Conservation (phyloP, 225 moss, liverwort and hornwort species). For the Bryum argenteum region DNA sequence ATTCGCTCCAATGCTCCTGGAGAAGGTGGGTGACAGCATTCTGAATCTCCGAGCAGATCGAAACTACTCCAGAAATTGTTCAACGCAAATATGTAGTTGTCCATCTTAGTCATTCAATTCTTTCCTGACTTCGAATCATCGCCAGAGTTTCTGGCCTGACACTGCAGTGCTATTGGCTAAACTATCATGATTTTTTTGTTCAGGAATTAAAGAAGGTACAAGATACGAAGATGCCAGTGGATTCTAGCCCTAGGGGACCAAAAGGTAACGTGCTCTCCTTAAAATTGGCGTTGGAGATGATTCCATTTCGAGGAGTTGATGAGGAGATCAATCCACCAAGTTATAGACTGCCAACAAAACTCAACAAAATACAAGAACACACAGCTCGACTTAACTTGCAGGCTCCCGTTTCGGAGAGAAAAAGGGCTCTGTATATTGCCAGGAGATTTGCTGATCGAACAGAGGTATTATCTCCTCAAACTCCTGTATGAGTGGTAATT, state of each 20-base stretch:
- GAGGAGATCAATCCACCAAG: slow-evolving; percentile 28
- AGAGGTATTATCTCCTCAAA: neutral
- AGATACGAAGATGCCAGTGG: slow-evolving; percentile 13
- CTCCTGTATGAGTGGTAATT: neutral
- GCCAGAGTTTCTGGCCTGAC: no score
- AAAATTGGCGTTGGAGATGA: slow-evolving; percentile 32
- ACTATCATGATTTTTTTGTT: neutral
- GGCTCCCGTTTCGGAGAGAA: slow-evolving; percentile 16
- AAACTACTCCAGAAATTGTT: no score
- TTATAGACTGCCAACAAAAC: slow-evolving; percentile 24
- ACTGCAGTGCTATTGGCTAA: neutral
- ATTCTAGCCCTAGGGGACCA: slow-evolving; percentile 17
- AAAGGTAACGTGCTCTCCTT: slow-evolving; percentile 35
- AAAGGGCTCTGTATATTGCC: slow-evolving; percentile 24
- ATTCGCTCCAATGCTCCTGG: slow-evolving; percentile 19
- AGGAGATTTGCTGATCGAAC: slow-evolving; percentile 25
- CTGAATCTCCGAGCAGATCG: no score
- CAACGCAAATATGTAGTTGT: no score
- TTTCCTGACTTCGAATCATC: no score
- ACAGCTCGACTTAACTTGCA: neutral
- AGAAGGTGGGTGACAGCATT: neutral
- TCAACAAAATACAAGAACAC: slow-evolving; percentile 27
- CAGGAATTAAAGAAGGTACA: slow-evolving; percentile 27
- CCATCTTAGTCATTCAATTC: neutral
- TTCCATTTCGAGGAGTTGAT: slow-evolving; percentile 25